These are phyloP conservation scores for Cadophora gregata DNA, from an alignment of 2,329 filamentous ascomycete species.

Conservation along the genomic window DNA sequence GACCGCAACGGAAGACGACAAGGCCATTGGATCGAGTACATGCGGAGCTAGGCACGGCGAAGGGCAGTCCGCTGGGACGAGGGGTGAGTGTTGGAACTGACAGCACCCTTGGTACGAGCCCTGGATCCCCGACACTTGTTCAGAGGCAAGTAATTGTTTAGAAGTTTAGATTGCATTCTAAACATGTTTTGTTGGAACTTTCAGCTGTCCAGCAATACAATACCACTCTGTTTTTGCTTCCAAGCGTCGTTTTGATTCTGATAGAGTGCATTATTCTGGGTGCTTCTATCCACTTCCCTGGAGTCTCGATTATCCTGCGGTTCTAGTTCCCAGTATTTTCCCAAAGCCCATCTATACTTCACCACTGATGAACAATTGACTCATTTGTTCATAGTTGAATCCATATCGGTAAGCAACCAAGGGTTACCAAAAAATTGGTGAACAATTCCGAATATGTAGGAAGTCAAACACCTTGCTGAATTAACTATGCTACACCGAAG, in stretches of 20 bases:
- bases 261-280: not conserved
- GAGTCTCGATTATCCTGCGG: too few relatives aligned
- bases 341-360: too few relatives aligned
- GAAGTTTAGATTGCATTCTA: not conserved
- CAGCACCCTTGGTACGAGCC: slow-evolving; percentile 42
- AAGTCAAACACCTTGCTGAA: too few relatives aligned
- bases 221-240: not conserved
- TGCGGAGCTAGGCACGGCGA: slow-evolving; percentile 25
- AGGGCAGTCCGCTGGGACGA: slow-evolving; percentile 40
- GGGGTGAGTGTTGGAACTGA: slow-evolving; percentile 41
- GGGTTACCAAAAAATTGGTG: too few relatives aligned
- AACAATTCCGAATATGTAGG: too few relatives aligned
- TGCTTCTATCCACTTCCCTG: too few relatives aligned
- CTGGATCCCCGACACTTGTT: slow-evolving; percentile 36
- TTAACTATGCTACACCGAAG: too few relatives aligned
- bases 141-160: slow-evolving; percentile 16
- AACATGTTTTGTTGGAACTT: not conserved
- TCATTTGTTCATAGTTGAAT: too few relatives aligned
- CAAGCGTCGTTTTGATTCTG: not conserved
- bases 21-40: slow-evolving; percentile 39
- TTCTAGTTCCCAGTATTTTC: too few relatives aligned
- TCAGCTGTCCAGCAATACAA: slow-evolving; percentile 8
- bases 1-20: slow-evolving; percentile 32
- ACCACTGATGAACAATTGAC: too few relatives aligned
- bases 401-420: too few relatives aligned